Base-by-base conservation (phyloP, 2,329 filamentous ascomycete genomes). In the Capronia americana region DNA sequence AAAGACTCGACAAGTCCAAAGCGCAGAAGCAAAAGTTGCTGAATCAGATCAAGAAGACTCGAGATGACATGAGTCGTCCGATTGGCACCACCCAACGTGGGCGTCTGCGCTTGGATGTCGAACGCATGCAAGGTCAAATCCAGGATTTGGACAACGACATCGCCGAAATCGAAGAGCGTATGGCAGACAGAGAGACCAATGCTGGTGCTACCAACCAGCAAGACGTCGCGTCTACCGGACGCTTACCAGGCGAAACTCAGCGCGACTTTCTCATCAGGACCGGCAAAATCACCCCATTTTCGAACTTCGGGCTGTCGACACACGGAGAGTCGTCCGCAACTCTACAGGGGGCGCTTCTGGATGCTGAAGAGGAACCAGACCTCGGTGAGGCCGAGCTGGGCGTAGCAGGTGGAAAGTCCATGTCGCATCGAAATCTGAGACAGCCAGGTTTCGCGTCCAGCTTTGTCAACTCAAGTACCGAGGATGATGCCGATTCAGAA, bases 231-330 rank as follows among this genome's bases (percentile, higher is more conserved):
- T 79, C 82, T 28, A 73, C 78, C 4, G 81, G 79, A 65, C 87
- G 87, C 61, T 79, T 94, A 64, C 88, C 91, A 1, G 91, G 91
- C 67, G 95, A 98, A 80, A 92, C 87, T 26, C 88, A 92, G 67
- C 87, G 93, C 58, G 93, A 97, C 55, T 99, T 91, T 76, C 85
- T 99, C 55, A 95, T 99, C 57, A 88, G 95, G 30, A 99, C 94
- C 0, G 95, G 95, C 68, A 98, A 98, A 79, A 98, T 99, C 72
- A 99, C 95, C 0, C 95, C 95, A 0, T 99, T 99, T 74, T 91
- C 93, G 7, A 91, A 90, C 69, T 86, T 96, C 72, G 88, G 88
- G 28, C 84, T 87, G 14, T 84, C 88, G 1, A 83, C 74, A 26
- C 74, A 83, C 3, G 82, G 86, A 30, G 87, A 85, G 2, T 83